Evolutionary conservation across 202 grass and related monocot species (phyloP).

Genomic region (Setaria viridis): DNA sequence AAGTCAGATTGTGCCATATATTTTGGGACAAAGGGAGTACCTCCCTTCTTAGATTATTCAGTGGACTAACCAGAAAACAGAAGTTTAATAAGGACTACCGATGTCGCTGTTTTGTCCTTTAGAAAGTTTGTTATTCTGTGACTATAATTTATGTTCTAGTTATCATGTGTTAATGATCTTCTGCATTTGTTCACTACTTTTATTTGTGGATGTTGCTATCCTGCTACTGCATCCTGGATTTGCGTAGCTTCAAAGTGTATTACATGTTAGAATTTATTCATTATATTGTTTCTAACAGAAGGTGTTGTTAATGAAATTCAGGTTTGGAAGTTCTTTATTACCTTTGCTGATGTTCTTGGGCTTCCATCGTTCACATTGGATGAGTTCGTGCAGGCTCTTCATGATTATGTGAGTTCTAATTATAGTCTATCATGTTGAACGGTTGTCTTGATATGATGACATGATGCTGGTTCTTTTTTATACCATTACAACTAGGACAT

Average conservation of each 20-base stretch:
- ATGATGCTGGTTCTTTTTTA: conserved; percentile 29
- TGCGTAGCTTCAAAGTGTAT: conserved; percentile 37
- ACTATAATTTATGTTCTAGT: not conserved
- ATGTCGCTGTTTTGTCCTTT: not conserved
- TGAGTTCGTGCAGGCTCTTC: conserved; percentile 96
- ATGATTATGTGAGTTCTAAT: conserved; percentile 90
- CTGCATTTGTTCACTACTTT: not conserved
- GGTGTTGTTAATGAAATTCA: conserved; percentile 44
- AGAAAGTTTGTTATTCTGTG: conserved; percentile 10
- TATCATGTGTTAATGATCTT: not conserved
- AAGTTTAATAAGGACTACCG: conserved; percentile 18
- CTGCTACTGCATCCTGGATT: not conserved
- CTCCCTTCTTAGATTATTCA: conserved; percentile 1
- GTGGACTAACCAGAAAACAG: not conserved
- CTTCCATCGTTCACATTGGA: conserved; percentile 91
- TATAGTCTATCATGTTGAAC: conserved; percentile 37
- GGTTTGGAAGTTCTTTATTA: conserved; percentile 98
- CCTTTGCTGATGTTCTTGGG: conserved; percentile 83
- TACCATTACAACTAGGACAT: conserved; percentile 18
- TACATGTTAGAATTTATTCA: conserved; percentile 24
- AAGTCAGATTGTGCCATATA: not conserved
- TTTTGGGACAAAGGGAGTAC: not conserved
- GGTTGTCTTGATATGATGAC: conserved; percentile 18
- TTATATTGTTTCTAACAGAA: conserved; percentile 39
- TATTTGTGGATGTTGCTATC: not conserved